Percentiles rank a stretch among this genome's conserved stretches.
Conservation (phyloP, 2,329 filamentous ascomycete species). For the Cercospora citrullina region DNA sequence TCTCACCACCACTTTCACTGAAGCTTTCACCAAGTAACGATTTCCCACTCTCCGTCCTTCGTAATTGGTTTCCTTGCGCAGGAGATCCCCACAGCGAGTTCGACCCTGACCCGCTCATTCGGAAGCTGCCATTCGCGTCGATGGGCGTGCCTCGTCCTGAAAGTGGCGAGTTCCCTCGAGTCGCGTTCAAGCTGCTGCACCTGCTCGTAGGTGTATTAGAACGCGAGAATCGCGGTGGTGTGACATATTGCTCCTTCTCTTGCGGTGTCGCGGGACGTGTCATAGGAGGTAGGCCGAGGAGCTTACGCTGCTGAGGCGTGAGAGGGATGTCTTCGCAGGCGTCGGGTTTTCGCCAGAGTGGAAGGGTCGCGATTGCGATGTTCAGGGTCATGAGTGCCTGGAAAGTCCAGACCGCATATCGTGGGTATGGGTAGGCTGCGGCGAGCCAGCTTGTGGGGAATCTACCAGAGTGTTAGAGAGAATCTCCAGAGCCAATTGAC, state of each 20-base stretch:
- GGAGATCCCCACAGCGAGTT: slow-evolving; percentile 14
- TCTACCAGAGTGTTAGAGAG: slow-evolving; percentile 9
- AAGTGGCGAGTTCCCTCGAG: slow-evolving; percentile 56
- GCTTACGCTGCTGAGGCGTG: slow-evolving; percentile 80
- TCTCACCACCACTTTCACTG: slow-evolving; percentile 32
- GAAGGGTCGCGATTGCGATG: slow-evolving; percentile 68
- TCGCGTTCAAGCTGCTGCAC: slow-evolving; percentile 45
- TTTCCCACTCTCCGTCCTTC: slow-evolving; percentile 18
- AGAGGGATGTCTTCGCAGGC: slow-evolving; percentile 85
- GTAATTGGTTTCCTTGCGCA: slow-evolving; percentile 13
- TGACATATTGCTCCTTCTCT: slow-evolving; percentile 72
- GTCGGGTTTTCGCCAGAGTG: slow-evolving; percentile 71
- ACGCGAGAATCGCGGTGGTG: slow-evolving; percentile 81
- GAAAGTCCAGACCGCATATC: slow-evolving; percentile 48
- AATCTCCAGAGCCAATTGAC: neutral
- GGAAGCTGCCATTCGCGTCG: slow-evolving; percentile 18
- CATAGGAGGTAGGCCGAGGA: slow-evolving; percentile 76
- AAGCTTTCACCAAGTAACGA: slow-evolving; percentile 8
- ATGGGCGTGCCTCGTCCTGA: slow-evolving; percentile 52
- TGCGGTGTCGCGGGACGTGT: slow-evolving; percentile 63
- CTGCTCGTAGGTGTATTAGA: slow-evolving; percentile 68
- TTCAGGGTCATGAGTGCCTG: slow-evolving; percentile 62
- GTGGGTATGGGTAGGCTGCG: slow-evolving; percentile 29
- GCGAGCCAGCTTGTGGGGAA: slow-evolving; percentile 25
- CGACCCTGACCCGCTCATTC: slow-evolving; percentile 24